Base-by-base conservation (phyloP, 805 yeast genomes). In the Schizosaccharomyces lindneri region DNA sequence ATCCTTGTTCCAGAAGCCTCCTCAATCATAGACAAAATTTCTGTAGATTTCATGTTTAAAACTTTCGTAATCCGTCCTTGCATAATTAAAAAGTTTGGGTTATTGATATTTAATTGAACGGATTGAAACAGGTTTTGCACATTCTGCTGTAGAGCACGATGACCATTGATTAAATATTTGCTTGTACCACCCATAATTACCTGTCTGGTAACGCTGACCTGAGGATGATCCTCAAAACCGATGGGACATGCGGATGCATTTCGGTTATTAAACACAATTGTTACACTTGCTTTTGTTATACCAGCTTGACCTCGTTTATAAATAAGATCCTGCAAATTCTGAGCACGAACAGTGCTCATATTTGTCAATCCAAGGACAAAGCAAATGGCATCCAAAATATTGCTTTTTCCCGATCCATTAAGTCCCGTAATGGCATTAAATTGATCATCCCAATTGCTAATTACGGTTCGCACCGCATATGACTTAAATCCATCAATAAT, bases 301-400 rank as follows among this genome's bases (percentile, higher is more conserved):
- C 97, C 97, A 0, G 98, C 97, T 70, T 93, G 98, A 13, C 98
- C 98, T 67, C 97, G 80, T 68, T 93, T 93, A 71, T 93, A 93
- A 61, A 93, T 93, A 69, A 93, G 79, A 71, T 93, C 99, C 69
- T 90, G 97, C 51, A 89, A 74, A 68, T 84, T 89, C 5, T 87
- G 83, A 0, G 98, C 99, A 69, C 99, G 78, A 32, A 94, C 96
- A 0, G 95, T 85, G n/a, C 86, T 71, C 93, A 90, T 88, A 13
- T 95, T 81, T 0, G 95, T 83, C 64, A 93, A 89, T 62, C 99
- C 99, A 43, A 93, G 76, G n/a, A 94, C 99, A 72, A 93, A 93
- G 73, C 98, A 93, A 63, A 93, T 90, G 62, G 99, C 95, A 72
- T 93, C 98, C 55, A 93, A 76, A 63, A 93, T 89, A 70, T 93